Evolutionary conservation across 2,329 filamentous ascomycete genomes (phyloP).

Genomic region (Pyrenophora seminiperda): DNA sequence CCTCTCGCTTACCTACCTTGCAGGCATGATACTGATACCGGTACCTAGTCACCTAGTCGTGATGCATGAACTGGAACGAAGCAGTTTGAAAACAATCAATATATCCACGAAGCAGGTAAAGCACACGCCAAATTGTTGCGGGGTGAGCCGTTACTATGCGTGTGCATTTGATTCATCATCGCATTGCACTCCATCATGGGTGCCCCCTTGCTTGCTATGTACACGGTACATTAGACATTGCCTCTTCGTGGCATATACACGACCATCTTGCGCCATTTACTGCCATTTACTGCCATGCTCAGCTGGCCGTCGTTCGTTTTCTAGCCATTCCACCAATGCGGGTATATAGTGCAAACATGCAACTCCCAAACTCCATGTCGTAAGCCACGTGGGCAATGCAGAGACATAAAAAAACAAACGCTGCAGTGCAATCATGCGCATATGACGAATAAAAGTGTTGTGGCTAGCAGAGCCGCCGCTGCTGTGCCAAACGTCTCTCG

Average conservation of each 20-base stretch:
- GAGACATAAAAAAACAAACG: constrained; percentile 10
- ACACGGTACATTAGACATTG: too few species aligned
- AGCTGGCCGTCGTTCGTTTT: not conserved
- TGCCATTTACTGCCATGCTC: not conserved
- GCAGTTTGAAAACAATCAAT: not conserved
- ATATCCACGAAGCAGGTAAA: not conserved
- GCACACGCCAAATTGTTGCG: not conserved
- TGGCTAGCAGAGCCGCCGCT: constrained; percentile 19
- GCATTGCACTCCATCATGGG: not conserved
- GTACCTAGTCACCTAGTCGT: not conserved
- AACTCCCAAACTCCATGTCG: constrained; percentile 23
- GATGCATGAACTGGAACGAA: constrained; percentile 1
- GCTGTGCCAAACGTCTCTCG: constrained; percentile 4
- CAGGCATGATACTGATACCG: constrained; percentile 6
- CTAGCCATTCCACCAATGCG: constrained; percentile 11
- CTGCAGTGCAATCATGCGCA: constrained; percentile 8
- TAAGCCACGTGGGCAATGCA: constrained; percentile 18
- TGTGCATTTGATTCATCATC: constrained; percentile 4
- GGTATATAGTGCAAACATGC: constrained; percentile 39
- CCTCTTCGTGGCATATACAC: not conserved
- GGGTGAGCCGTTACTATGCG: not conserved
- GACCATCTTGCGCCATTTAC: not conserved
- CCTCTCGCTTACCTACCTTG: constrained; percentile 19
- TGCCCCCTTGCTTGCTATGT: not conserved
- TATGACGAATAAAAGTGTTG: constrained; percentile 15